phyloP scores from a whole-genome alignment of 164 flowering plant species.

The Vitis vinifera region DNA sequence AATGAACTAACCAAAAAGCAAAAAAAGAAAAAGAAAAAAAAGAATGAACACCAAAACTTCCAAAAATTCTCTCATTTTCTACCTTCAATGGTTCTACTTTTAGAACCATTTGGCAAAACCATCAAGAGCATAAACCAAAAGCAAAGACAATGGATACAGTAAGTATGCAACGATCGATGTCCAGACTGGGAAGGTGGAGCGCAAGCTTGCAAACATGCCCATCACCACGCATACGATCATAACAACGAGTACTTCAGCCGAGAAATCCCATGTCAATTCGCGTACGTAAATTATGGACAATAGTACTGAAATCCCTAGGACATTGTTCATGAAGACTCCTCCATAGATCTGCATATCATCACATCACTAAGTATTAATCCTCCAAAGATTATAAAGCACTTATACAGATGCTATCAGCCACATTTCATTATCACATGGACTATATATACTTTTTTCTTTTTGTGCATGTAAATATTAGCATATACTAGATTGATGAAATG shows the following conservation, averaged over 20 bases:
- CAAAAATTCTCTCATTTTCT: too few species aligned
- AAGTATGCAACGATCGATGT: slow-evolving; percentile 9
- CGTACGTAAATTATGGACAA: slow-evolving; percentile 10
- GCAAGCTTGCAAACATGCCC: slow-evolving; percentile 8
- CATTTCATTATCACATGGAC: too few species aligned
- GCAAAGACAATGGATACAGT: slow-evolving; percentile 16
- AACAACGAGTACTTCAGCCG: slow-evolving; percentile 17
- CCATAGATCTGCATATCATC: slow-evolving; percentile 20
- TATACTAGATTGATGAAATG: background rate
- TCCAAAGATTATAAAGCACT: background rate
- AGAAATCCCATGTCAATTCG: slow-evolving; percentile 16
- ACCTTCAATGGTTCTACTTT: background rate
- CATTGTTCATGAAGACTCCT: slow-evolving; percentile 20
- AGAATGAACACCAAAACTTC: too few species aligned
- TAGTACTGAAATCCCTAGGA: slow-evolving; percentile 15
- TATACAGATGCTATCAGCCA: too few species aligned
- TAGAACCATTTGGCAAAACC: background rate
- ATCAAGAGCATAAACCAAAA: slow-evolving; percentile 14
- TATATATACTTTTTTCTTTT: too few species aligned
- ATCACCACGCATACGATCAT: slow-evolving; percentile 9
- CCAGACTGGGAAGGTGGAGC: slow-evolving; percentile 15
- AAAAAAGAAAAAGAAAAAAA: too few species aligned
- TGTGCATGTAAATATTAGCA: too few species aligned
- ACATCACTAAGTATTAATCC: background rate
- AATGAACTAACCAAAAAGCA: too few species aligned